phyloP scores from a whole-genome alignment of 129 eudicot genomes.

The Flaveria bidentis region DNA sequence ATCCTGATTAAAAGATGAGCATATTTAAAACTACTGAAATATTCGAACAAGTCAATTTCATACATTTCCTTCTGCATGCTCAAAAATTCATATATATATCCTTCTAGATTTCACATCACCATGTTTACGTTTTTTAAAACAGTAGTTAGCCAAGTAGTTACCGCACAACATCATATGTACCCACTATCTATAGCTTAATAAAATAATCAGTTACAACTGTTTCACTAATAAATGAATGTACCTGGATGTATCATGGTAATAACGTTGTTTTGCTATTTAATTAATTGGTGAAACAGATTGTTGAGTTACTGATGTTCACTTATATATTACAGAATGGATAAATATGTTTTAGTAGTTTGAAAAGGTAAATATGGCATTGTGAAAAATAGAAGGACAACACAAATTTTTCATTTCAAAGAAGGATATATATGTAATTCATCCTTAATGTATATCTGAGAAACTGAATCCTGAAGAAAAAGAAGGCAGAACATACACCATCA shows the following conservation, averaged over 20 bases:
- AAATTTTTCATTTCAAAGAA: neutral
- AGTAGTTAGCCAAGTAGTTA: too few relatives aligned
- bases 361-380: neutral
- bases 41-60: neutral
- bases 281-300: neutral
- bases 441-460: slow-evolving; percentile 5
- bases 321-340: neutral
- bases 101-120: neutral
- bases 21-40: slow-evolving; percentile 12
- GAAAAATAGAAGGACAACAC: neutral
- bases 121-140: neutral
- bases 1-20: slow-evolving; percentile 50
- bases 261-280: neutral
- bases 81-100: neutral
- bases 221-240: neutral
- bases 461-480: neutral
- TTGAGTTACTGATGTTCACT: neutral
- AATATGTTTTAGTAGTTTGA: neutral
- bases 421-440: neutral
- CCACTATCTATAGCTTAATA: neutral
- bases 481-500: slow-evolving; percentile 64
- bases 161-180: neutral
- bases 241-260: neutral
- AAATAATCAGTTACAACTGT: neutral
- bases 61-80: neutral